Conservation (phyloP, 78 protist species). For the Andalucia godoyi region DNA sequence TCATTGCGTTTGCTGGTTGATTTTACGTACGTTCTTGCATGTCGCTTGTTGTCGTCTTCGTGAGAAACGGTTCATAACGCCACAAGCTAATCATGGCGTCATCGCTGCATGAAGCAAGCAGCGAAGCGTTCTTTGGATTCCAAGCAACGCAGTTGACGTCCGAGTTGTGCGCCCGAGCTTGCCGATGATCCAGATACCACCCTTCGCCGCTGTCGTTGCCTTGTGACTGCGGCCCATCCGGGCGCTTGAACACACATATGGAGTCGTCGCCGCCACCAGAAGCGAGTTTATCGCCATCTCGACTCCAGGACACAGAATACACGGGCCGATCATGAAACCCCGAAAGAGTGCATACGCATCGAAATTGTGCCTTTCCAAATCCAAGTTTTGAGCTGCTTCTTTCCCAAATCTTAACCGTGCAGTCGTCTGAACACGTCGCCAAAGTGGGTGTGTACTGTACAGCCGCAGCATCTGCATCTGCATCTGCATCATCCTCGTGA, state of each 20-base stretch:
- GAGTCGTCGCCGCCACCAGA: conserved; percentile 62
- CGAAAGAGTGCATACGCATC: not conserved
- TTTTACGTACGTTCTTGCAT: too few relatives aligned
- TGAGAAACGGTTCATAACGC: too few relatives aligned
- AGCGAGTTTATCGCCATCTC: conserved; percentile 1
- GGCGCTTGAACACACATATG: conserved; percentile 12
- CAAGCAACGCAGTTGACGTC: conserved; percentile 68
- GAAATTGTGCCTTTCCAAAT: not conserved
- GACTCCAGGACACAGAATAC: conserved; percentile 52
- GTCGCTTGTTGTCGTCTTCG: too few relatives aligned
- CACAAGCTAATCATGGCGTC: conserved; percentile 57
- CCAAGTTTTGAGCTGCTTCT: conserved; percentile 9
- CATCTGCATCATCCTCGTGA: not conserved
- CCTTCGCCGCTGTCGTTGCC: not conserved
- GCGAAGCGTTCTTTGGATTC: conserved; percentile 26
- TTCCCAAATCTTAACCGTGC: conserved; percentile 25
- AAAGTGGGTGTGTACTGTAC: not conserved
- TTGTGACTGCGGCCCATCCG: not conserved
- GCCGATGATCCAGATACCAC: not conserved
- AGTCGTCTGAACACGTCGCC: not conserved
- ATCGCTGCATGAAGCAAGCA: conserved; percentile 65
- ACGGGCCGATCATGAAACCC: conserved; percentile 45
- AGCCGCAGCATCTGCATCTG: not conserved
- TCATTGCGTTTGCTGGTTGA: too few relatives aligned
- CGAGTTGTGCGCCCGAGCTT: conserved; percentile 36